phyloP scores from a whole-genome alignment of 202 grass and related monocot genomes.

The Schoenoplectus triqueter region DNA sequence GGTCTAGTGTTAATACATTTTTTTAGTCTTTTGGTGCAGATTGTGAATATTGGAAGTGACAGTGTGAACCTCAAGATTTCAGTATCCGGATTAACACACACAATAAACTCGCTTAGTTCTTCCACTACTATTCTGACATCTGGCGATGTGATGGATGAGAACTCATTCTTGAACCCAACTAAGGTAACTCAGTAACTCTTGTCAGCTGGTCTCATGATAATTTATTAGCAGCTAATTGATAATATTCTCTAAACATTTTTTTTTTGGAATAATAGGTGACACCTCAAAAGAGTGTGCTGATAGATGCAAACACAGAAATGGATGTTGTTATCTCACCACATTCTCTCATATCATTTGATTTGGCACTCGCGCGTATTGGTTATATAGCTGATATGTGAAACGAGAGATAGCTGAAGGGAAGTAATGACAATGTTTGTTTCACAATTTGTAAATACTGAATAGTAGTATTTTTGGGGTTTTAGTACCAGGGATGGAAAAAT shows the following conservation, averaged over 20 bases:
- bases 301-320: conserved; percentile 54
- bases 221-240: not conserved
- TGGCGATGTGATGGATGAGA: conserved; percentile 58
- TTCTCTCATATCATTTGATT: conserved; percentile 73
- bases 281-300: conserved; percentile 46
- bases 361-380: conserved; percentile 33
- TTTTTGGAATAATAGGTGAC: conserved; percentile 53
- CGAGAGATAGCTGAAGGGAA: not conserved
- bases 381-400: conserved; percentile 30
- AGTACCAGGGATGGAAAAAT: not conserved
- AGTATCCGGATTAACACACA: conserved; percentile 39
- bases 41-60: conserved; percentile 77
- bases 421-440: not conserved
- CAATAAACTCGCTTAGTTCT: conserved; percentile 55
- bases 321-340: conserved; percentile 52
- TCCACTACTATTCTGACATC: conserved; percentile 70
- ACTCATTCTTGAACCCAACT: conserved; percentile 64
- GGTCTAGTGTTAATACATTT: not conserved
- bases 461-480: not conserved
- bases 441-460: conserved; percentile 11
- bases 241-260: not conserved
- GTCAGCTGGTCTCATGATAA: not conserved
- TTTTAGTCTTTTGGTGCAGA: conserved; percentile 44
- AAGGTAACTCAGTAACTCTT: conserved; percentile 48
- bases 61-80: conserved; percentile 65